Evolutionary conservation across 2,329 filamentous ascomycete genomes (phyloP).

Genomic region (Trichoderma asperellum): DNA sequence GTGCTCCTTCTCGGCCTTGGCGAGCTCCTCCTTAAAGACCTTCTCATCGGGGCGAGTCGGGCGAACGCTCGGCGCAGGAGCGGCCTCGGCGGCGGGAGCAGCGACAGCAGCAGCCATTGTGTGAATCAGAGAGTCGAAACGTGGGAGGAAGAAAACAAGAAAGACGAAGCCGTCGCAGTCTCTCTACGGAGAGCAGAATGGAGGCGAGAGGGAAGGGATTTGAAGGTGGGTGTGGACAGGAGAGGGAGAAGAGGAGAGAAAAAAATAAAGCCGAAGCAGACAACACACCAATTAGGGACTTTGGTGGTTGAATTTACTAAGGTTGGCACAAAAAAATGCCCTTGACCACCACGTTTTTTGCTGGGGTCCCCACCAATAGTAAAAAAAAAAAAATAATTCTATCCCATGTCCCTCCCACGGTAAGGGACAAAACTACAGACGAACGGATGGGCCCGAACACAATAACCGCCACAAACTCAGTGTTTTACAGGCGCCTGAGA

Average conservation of each 20-base stretch:
- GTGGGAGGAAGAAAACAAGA: constrained; percentile 5
- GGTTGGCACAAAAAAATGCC: constrained; percentile 23
- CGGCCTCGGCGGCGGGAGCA: constrained; percentile 51
- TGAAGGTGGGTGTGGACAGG: not conserved
- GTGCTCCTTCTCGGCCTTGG: constrained; percentile 85
- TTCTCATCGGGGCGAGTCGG: constrained; percentile 88
- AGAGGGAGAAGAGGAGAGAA: constrained; percentile 26
- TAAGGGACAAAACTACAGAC: not conserved
- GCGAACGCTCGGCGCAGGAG: constrained; percentile 54
- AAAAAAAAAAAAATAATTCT: not conserved
- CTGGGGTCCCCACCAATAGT: constrained; percentile 17
- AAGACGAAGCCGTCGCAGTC: constrained; percentile 30
- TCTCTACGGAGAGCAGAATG: constrained; percentile 27
- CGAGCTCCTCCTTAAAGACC: constrained; percentile 76
- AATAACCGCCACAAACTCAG: not conserved
- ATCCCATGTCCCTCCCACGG: not conserved
- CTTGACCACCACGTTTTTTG: constrained; percentile 20
- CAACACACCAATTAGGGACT: constrained; percentile 22
- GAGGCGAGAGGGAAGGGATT: not conserved
- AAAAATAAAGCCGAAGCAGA: constrained; percentile 19
- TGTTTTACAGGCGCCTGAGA: not conserved
- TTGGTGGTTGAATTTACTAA: constrained; percentile 11
- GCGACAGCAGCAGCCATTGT: constrained; percentile 53
- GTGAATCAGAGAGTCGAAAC: constrained; percentile 30
- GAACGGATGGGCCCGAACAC: not conserved